A percentile compares a stretch with the other conserved stretches of the same genome.
Conservation (phyloP, 2,329 filamentous ascomycete species). For the Gliomastix tumulicola region DNA sequence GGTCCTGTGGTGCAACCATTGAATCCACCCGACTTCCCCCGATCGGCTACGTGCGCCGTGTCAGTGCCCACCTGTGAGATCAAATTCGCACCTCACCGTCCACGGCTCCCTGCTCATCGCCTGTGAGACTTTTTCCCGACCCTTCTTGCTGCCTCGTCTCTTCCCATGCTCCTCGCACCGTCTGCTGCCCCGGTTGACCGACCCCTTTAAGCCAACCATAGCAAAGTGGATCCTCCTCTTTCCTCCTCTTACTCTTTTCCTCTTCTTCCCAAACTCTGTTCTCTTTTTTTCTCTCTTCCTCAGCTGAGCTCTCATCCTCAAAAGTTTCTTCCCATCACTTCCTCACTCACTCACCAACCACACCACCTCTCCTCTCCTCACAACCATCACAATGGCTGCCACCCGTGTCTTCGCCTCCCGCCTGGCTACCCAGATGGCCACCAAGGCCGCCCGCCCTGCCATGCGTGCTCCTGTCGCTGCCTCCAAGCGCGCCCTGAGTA, state of each 20-base stretch:
- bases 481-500: constrained; percentile 74
- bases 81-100: constrained; percentile 2
- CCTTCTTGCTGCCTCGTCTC: not conserved
- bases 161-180: not conserved
- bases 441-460: constrained; percentile 73
- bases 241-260: constrained; percentile 33
- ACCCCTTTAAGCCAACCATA: not conserved
- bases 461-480: constrained; percentile 56
- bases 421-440: constrained; percentile 69
- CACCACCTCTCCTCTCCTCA: constrained; percentile 21
- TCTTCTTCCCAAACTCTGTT: constrained; percentile 17
- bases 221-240: no score
- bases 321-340: constrained; percentile 24
- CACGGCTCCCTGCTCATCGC: constrained; percentile 1
- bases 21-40: constrained; percentile 7
- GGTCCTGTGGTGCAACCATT: no score
- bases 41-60: constrained; percentile 2
- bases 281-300: constrained; percentile 23
- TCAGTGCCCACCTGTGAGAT: not conserved
- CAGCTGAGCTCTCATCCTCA: constrained; percentile 17
- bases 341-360: constrained; percentile 12
- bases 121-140: not conserved
- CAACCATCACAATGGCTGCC: constrained; percentile 71
- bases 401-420: constrained; percentile 71
- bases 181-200: constrained; percentile 1